phyloP scores from a whole-genome alignment of 345 rosid genomes.

The Turnera subulata region DNA sequence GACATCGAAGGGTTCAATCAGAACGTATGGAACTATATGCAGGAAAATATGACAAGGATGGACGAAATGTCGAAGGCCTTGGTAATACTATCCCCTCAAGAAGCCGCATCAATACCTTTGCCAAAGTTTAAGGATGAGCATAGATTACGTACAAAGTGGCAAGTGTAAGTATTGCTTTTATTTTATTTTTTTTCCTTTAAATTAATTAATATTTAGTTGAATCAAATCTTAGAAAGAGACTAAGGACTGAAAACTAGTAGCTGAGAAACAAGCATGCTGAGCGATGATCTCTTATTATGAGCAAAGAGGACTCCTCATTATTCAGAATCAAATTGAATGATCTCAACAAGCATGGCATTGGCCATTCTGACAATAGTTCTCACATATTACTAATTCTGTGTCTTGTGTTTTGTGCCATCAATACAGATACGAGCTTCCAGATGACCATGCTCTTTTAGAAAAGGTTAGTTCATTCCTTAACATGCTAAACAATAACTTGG shows the following conservation, averaged over 20 bases:
- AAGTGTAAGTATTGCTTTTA: no score
- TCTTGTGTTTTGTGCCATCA: constrained; percentile 17
- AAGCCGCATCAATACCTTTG: no score
- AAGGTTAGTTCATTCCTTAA: no score
- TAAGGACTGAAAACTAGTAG: constrained; percentile 64
- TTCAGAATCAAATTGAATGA: constrained; percentile 7
- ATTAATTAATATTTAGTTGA: no score
- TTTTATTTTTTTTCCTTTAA: no score
- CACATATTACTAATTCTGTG: no score
- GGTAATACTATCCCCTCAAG: constrained; percentile 68
- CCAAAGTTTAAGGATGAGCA: no score
- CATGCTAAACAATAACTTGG: no score
- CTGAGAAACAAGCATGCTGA: constrained; percentile 98
- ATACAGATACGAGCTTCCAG: constrained; percentile 86
- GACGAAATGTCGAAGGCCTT: constrained; percentile 77
- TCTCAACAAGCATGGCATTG: no score
- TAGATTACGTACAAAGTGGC: no score
- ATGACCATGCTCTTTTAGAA: constrained; percentile 72
- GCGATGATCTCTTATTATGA: constrained; percentile 35
- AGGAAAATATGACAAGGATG: constrained; percentile 63
- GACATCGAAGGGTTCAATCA: constrained; percentile 52
- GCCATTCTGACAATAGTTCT: no score
- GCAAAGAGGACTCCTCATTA: neutral
- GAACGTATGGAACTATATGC: constrained; percentile 55
- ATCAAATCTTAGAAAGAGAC: no score